Evolutionary conservation across 2,329 filamentous ascomycete species (phyloP).

Genomic region (Nemania serpens): DNA sequence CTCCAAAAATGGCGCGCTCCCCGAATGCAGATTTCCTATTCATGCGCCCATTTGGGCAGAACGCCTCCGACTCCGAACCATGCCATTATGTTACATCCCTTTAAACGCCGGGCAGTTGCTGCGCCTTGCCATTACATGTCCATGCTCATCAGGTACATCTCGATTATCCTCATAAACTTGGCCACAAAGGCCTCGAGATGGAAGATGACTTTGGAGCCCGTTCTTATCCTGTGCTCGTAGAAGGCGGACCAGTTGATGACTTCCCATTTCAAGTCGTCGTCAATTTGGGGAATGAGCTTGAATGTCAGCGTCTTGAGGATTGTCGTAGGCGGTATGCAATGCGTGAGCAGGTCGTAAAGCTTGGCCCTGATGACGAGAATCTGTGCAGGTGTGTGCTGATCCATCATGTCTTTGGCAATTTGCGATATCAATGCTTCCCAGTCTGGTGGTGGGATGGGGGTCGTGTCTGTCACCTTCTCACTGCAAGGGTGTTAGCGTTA

Average conservation of each 20-base stretch:
- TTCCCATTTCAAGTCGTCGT: conserved; percentile 87
- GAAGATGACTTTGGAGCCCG: conserved; percentile 95
- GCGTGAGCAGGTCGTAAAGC: conserved; percentile 94
- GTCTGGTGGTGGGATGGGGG: conserved; percentile 90
- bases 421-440: conserved; percentile 92
- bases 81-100: background rate
- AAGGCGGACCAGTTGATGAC: conserved; percentile 96
- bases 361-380: conserved; percentile 89
- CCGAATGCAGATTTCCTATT: background rate
- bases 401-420: conserved; percentile 91
- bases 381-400: conserved; percentile 86
- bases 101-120: background rate
- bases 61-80: conserved; percentile 29
- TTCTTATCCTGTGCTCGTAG: conserved; percentile 93
- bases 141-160: conserved; percentile 91
- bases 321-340: conserved; percentile 94
- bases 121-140: conserved; percentile 56
- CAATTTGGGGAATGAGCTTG: conserved; percentile 84
- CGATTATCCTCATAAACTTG: conserved; percentile 95
- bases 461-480: conserved; percentile 86
- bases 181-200: conserved; percentile 98
- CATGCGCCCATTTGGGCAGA: background rate
- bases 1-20: background rate
- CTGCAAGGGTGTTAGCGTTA: conserved; percentile 55
- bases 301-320: conserved; percentile 95